Conservation (phyloP, 768 basidiomycete genomes). For the Suillus hirtellus region DNA sequence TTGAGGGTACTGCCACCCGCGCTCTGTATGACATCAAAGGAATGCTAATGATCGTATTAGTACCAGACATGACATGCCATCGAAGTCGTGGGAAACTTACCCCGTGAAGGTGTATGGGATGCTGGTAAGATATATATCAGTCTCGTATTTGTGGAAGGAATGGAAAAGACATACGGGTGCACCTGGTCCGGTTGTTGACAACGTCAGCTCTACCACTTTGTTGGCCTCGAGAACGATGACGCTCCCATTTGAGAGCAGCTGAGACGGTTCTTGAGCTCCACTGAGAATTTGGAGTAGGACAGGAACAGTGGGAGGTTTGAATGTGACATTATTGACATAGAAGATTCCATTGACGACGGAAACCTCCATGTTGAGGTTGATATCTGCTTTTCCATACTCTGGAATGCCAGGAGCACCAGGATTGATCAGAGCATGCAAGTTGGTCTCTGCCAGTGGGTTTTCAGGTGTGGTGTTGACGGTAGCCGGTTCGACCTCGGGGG, state of each 20-base stretch:
- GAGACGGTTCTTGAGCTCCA: conserved; percentile 31
- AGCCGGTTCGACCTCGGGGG: conserved; percentile 31
- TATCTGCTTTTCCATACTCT: conserved; percentile 28
- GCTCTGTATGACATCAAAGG: conserved; percentile 17
- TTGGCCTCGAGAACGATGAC: conserved; percentile 41
- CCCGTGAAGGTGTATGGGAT: conserved; percentile 35
- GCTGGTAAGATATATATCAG: conserved; percentile 2
- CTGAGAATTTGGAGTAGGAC: conserved; percentile 45
- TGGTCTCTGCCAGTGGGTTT: conserved; percentile 11
- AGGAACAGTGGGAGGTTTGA: conserved; percentile 30
- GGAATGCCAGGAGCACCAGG: conserved; percentile 29
- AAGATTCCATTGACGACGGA: conserved; percentile 11
- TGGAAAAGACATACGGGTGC: background rate
- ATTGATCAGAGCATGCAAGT: conserved; percentile 18
- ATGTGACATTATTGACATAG: background rate
- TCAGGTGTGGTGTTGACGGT: background rate
- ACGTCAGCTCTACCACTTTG: conserved; percentile 35
- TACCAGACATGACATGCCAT: background rate
- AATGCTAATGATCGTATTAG: conserved; percentile 5
- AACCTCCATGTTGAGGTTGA: conserved; percentile 13
- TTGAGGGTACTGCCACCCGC: conserved; percentile 14
- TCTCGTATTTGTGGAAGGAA: background rate
- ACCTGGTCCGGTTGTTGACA: background rate
- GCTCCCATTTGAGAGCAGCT: conserved; percentile 40
- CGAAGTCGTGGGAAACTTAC: conserved; percentile 15